Base-by-base conservation (phyloP, 139 green algal species). In the Haematococcus lacustris region DNA sequence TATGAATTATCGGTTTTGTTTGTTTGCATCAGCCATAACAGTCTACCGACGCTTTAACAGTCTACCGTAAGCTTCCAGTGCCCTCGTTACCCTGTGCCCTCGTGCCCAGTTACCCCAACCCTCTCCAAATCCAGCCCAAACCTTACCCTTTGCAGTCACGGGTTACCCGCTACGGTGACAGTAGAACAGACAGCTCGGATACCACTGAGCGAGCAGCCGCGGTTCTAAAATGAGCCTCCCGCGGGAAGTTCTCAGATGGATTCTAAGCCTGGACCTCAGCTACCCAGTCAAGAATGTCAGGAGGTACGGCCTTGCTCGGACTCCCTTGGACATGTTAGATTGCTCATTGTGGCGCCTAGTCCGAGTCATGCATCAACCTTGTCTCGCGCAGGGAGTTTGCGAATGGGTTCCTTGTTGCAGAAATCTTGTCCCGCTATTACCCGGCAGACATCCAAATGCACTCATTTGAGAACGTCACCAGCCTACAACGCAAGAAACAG, bases 371-470 rank as follows among this genome's bases (percentile, higher is more conserved):
- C 43, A 9, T 53, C 9, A 28, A 17, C 17, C 9, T 53, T 9
- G 9, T 53, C 43, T 53, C 3, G 23, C 38, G 26, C 51, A 70
- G 71, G 13, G 71, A 75, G 3, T 73, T 84, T 32, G 59, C 80
- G 13, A 91, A 91, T 80, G 85, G 85, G 3, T 92, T 89, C 41
- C 66, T 92, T 23, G 82, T 89, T 66, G 88, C 84, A 1, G 88
- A 91, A 65, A 79, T 92, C 33, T 64, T 92, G 43, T 89, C 77
- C 2, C 73, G 78, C 2, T 91, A 91, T 71, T 91, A 86, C 73
- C 88, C 88, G n/a, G 47, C 70, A 1, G 88, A 93, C 32, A 51
- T 93, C 3, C 78, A 85, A 65, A 87, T 91, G 81, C 88, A 93
- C 61, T 86, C 78, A 0, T 91, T 90, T 73, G 85, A 88, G 38